A percentile compares a stretch with the other conserved stretches of the same genome.
Conservation (phyloP, 106 monocot species). For the Hemerocallis citrina region DNA sequence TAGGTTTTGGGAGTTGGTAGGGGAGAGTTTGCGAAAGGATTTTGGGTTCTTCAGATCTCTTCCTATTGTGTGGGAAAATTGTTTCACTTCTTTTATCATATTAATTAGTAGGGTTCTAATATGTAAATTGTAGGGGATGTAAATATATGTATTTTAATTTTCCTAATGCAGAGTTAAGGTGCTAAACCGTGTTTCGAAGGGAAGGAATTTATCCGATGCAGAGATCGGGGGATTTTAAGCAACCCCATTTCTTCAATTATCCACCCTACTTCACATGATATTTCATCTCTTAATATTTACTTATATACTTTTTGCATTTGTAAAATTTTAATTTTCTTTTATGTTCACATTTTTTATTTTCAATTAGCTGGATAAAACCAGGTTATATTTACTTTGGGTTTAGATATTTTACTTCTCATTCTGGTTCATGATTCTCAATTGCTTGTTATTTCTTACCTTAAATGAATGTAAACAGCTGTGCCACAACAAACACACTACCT, state of each 20-base stretch:
- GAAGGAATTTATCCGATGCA: conserved; percentile 41
- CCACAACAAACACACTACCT: background rate
- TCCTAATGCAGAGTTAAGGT: conserved; percentile 5
- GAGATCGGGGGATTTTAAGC: conserved; percentile 58
- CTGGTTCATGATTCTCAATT: too few relatives aligned
- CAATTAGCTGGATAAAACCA: background rate
- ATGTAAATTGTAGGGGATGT: too few relatives aligned
- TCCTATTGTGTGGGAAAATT: too few relatives aligned
- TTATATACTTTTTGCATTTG: background rate
- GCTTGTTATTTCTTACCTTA: too few relatives aligned
- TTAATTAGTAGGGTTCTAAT: too few relatives aligned
- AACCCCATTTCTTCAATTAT: conserved; percentile 70
- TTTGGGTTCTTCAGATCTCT: too few relatives aligned
- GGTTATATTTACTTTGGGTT: background rate
- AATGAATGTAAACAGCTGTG: background rate
- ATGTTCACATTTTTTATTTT: background rate
- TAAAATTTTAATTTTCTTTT: background rate
- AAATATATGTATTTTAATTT: background rate
- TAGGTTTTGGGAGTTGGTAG: too few relatives aligned
- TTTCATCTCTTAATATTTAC: background rate
- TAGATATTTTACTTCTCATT: background rate
- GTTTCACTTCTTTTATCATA: too few relatives aligned
- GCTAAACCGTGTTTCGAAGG: background rate
- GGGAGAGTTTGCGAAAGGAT: too few relatives aligned
- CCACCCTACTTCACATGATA: conserved; percentile 83